Evolutionary conservation across 306 rosid genomes (phyloP).

Genomic region (Acacia acuminata): DNA sequence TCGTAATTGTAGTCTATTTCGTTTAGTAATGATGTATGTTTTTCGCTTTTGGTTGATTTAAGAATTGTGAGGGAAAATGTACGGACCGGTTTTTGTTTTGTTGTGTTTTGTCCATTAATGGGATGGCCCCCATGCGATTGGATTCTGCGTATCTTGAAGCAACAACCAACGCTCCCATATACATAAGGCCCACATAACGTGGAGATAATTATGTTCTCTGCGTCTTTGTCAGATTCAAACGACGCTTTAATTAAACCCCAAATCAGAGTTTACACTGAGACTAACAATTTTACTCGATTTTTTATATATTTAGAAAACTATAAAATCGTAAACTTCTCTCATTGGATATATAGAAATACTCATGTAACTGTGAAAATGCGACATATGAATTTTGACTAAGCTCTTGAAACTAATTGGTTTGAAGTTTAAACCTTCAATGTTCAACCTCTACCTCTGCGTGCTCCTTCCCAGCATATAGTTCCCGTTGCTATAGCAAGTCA

Average conservation of each 20-base stretch:
- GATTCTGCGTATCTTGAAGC: neutral
- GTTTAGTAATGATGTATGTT: neutral
- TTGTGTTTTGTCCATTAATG: neutral
- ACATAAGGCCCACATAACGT: neutral
- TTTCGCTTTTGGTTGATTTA: neutral
- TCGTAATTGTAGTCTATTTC: neutral
- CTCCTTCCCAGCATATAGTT: too few relatives aligned
- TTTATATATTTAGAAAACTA: too few relatives aligned
- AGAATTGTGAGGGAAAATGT: neutral
- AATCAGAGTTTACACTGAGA: neutral
- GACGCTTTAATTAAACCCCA: neutral
- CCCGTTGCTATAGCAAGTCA: too few relatives aligned
- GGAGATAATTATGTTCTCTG: neutral
- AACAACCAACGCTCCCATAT: neutral
- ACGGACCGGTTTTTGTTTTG: neutral
- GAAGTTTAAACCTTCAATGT: neutral
- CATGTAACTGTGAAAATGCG: neutral
- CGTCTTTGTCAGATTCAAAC: neutral
- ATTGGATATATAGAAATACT: neutral
- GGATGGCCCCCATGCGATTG: neutral
- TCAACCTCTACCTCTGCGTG: too few relatives aligned
- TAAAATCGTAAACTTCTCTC: too few relatives aligned
- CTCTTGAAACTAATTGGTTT: neutral
- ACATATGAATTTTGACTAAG: neutral
- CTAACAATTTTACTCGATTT: neutral